Base-by-base conservation (phyloP, 352 stramenopile species). In the Sclerospora graminicola region DNA sequence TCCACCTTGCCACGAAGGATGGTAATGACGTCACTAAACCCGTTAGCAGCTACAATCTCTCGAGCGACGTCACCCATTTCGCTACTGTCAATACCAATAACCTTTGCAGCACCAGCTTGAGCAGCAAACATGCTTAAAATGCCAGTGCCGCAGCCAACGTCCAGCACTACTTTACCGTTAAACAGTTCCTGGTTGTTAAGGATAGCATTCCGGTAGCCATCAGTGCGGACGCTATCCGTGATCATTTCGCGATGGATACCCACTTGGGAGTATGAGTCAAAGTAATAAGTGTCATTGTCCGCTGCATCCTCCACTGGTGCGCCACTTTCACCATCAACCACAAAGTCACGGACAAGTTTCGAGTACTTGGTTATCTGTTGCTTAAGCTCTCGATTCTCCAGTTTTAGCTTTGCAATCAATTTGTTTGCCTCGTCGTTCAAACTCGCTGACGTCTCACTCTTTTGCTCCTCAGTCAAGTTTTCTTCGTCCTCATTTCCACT, bases 231-330 rank as follows among this genome's bases (percentile, higher is more conserved):
- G 11, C 47, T 57, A 51, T 90, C 79, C 21, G 73, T 85, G 63
- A 90, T 86, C 79, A 90, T 90, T 69, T 98, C 95, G 61, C 98
- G 92, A 62, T 99, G 95, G 61, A 99, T 99, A 24, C 89, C 87
- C 63, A 98, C 95, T 50, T 99, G 94, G 32, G 91, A 97, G 66
- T 99, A 99, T 41, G 89, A 97, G 64, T 98, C 91, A 43, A 98
- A 98, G 67, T 98, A 98, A 64, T 98, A 98, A 57, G 79, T 88
- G 55, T 89, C 75, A 37, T 88, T 88, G 54, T 92, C 77, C 0
- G 60, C 68, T 19, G 61, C 55, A 15, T 62, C 40, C 5, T 70
- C 57, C 6, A 67, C 50, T 0, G 57, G 51, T 0, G 45, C 41
- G 0, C 27, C 20, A 8, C 31, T 59, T 14, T 87, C 75, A 16